These are phyloP conservation scores for Acephala macrosclerotiorum DNA, from an alignment of 2,329 filamentous ascomycete genomes.

Conservation along the genomic window DNA sequence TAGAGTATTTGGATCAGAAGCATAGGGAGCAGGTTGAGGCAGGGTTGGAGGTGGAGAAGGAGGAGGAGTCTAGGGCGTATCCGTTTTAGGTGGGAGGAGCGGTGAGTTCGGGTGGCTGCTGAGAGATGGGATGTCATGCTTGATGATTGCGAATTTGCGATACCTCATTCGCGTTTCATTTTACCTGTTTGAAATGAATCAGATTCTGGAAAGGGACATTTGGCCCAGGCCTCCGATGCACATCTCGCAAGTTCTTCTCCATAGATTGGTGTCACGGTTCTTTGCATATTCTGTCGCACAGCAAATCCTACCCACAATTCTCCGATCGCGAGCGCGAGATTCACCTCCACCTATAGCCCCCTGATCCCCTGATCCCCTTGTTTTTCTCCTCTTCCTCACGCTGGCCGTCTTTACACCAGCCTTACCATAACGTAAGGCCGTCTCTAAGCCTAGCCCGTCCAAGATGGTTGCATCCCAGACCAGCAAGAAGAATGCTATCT, in stretches of 20 bases:
- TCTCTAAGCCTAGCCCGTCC: no score
- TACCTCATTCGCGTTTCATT: not conserved
- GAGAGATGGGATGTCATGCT: not conserved
- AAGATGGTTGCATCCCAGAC: no score
- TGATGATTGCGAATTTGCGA: not conserved
- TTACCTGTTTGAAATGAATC: not conserved
- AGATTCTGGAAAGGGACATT: not conserved
- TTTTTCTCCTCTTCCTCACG: not conserved
- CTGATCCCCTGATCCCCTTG: not conserved
- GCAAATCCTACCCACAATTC: no score
- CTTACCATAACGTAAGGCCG: no score
- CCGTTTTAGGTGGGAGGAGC: conserved; percentile 52
- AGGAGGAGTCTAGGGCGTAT: conserved; percentile 67
- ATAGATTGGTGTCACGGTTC: no score
- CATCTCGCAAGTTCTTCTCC: no score
- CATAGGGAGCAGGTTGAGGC: conserved; percentile 75
- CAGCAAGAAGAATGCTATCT: no score
- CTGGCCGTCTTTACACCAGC: not conserved
- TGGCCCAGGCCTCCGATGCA: not conserved
- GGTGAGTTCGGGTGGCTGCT: not conserved
- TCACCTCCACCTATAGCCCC: not conserved
- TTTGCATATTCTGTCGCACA: no score
- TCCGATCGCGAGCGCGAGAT: not conserved
- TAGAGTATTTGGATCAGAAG: conserved; percentile 79
- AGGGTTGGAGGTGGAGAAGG: conserved; percentile 68